Evolutionary conservation across 2,329 filamentous ascomycete genomes (phyloP), one percentile per base, ranked within the genome.

Genomic region (Knufia petricola): DNA sequence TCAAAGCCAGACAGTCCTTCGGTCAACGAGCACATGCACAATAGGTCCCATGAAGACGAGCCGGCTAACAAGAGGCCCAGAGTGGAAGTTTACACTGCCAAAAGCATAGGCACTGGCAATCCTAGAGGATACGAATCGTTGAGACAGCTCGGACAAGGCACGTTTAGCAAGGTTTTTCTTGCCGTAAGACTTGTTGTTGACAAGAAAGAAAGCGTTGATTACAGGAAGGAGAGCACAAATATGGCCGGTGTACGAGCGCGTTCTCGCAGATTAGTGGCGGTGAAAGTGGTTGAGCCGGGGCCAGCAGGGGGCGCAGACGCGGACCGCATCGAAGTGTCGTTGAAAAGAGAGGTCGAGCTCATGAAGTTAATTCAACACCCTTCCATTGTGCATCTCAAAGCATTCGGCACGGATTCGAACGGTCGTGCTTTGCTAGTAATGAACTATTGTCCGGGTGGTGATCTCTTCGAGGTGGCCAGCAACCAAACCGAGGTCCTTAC

Each of bases 241-340:
- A 62, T 67, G 62, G 54, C 67, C 64, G 62, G 61, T 71, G 59
- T 72, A 75, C 62, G 62, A 67, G 42, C 66, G 61, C 34, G 73
- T 54, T 80, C 82, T n/a, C 85, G 83, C 60, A 86, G 85, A 46
- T 72, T 98, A 12, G 92, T 96, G 2, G 92, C 92, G 1, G 81
- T 98, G 62, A 98, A 98, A 66, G 81, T 98, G 38, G 90, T 94
- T 62, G 87, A 95, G 65, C 88, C 95, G 66, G 92, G 90, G 2
- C 90, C 92, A 1, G 87, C 87, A 20, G 92, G 92, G 46, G 90
- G 90, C 39, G 90, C 89, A 3, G 92, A 92, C 42, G 88, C 95
- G 63, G 86, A 95, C 59, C 81, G 92, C 32, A 82, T 96, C 53
- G 90, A 95, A 66, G 87, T 92, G 67, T 94, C 88, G 49, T 70